Conservation (phyloP, 2,329 filamentous ascomycete species). For the Colletotrichum sojae region DNA sequence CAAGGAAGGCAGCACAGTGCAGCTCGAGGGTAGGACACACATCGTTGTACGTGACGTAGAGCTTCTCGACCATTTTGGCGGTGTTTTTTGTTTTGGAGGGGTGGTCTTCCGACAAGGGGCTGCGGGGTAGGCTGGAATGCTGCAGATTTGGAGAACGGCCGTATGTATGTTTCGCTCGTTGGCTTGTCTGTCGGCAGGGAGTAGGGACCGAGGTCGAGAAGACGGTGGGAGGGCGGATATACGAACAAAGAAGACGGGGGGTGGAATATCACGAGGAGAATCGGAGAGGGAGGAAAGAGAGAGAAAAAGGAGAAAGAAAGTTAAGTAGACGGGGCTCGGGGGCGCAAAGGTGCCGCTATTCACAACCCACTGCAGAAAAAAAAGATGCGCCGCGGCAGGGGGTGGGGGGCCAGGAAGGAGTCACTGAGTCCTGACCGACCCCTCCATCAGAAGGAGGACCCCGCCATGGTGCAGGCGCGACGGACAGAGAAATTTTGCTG, state of each 20-base stretch:
- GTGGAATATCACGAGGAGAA: not conserved
- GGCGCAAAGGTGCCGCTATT: constrained; percentile 35
- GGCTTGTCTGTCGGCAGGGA: not conserved
- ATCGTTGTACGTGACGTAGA: constrained; percentile 94
- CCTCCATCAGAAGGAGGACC: constrained; percentile 21
- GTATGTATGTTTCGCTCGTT: not conserved
- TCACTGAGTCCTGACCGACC: constrained; percentile 28
- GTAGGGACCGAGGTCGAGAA: not conserved
- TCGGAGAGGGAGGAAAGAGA: not conserved
- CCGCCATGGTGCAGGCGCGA: constrained; percentile 29
- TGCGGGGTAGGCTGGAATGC: constrained; percentile 37
- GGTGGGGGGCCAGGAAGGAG: not conserved
- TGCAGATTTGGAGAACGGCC: constrained; percentile 37
- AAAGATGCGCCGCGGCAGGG: not conserved
- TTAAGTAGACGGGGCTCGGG: constrained; percentile 32
- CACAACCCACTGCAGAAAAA: constrained; percentile 1
- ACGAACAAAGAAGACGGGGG: not conserved
- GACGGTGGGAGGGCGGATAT: not conserved
- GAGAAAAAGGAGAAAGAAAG: constrained; percentile 14
- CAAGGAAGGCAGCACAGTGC: not conserved
- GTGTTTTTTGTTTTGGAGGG: constrained; percentile 17
- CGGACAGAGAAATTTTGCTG: constrained; percentile 25
- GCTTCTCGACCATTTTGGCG: constrained; percentile 82
- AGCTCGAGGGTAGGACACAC: constrained; percentile 63
- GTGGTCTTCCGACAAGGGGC: constrained; percentile 7